Base-by-base conservation (phyloP, 2,329 filamentous ascomycete species). In the Phyllosticta ampelicida region DNA sequence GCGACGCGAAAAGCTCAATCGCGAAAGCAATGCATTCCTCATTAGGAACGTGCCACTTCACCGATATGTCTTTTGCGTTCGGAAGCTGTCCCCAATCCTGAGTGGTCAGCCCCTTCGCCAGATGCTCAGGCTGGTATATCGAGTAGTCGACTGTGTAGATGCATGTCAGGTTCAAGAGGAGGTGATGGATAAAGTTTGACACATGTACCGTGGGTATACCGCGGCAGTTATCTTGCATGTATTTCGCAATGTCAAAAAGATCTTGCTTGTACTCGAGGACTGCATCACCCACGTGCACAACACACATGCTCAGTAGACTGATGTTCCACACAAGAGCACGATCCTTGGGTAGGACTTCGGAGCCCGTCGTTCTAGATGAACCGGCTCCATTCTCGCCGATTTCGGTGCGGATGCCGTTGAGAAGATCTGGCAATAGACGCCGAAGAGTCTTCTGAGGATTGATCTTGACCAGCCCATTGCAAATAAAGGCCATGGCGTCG, bases 401-500 rank as follows among this genome's bases (percentile, higher is more conserved):
- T 72, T 99, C 94, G 61, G 90, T 95, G 62, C 91, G 88, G 63
- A 99, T 99, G 59, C 89, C 91, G 69, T 89, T 82, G 54, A 95
- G 87, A 56, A 97, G 79, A 77, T 96, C 90, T 0, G 94, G 94
- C 29, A 99, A 80, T 58, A 99, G 87, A 13, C 90, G 84, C 69
- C 91, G 94, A 54, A 99, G 78, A 0, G 94, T 90, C 75, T 96
- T 96, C 69, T 92, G 86, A 0, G 95, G 91, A 65, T 95, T 89
- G 64, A 95, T 90, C 74, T 97, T 97, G 79, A 94, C 96, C 21
- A 99, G 79, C 0, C 90, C 89, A 71, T 96, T 97, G 74, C 92
- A 89, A 56, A 97, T 97, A 80, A 96, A 99, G 1, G 95, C 94
- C 87, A 99, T 96, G 8, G 94, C 92, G 77, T 99, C 94, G 63